phyloP scores from a whole-genome alignment of 192 early-diverging fungal species.

The Umbelopsis sp. region DNA sequence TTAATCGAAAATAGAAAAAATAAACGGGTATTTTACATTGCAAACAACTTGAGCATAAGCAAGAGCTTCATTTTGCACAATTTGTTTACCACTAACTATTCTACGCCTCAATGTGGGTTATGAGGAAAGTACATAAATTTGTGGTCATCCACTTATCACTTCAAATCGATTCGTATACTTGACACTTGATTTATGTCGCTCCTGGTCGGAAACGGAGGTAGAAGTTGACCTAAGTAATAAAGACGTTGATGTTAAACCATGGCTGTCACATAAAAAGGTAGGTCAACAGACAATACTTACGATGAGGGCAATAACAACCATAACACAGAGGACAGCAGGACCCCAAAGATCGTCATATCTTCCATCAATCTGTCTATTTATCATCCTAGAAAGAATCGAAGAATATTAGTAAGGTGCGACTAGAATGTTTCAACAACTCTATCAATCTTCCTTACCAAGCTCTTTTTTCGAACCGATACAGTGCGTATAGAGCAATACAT shows the following conservation, averaged over 20 bases:
- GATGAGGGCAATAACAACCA: slow-evolving; percentile 64
- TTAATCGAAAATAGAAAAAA: not conserved
- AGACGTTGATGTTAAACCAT: not conserved
- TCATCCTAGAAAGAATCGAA: slow-evolving; percentile 29
- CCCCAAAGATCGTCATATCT: slow-evolving; percentile 78
- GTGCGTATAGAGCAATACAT: slow-evolving; percentile 32
- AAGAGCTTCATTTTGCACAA: not conserved
- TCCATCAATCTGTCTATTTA: slow-evolving; percentile 44
- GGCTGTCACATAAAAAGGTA: not conserved
- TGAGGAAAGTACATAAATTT: not conserved
- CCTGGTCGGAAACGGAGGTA: slow-evolving; percentile 12
- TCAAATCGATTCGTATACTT: not conserved
- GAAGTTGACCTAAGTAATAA: not conserved
- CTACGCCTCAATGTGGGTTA: not conserved
- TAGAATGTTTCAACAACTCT: not conserved
- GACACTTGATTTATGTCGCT: not conserved
- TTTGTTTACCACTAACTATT: not conserved
- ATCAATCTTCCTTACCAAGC: slow-evolving; percentile 28
- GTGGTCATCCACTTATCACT: not conserved
- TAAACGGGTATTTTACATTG: slow-evolving; percentile 11
- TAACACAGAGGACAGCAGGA: slow-evolving; percentile 70
- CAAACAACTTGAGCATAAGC: slow-evolving; percentile 1
- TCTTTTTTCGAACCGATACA: slow-evolving; percentile 39
- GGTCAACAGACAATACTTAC: not conserved
- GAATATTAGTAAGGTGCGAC: not conserved